Evolutionary conservation across 2,329 filamentous ascomycete genomes (phyloP).

Genomic region (Ilyonectria robusta): DNA sequence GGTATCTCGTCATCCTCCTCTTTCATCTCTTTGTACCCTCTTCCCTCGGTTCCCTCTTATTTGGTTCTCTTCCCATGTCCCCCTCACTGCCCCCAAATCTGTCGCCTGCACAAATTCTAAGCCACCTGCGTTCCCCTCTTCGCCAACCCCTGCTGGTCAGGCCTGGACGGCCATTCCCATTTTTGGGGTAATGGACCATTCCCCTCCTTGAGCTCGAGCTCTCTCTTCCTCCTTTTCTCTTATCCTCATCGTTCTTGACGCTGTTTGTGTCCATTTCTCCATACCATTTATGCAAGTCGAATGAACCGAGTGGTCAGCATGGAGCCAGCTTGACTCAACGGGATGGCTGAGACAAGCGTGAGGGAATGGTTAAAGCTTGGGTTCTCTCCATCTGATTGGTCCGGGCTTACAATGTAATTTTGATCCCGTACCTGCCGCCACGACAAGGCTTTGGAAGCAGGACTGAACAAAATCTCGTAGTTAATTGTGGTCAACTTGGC

Average conservation of each 20-base stretch:
- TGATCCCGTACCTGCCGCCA: neutral
- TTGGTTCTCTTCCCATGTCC: neutral
- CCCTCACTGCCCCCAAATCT: neutral
- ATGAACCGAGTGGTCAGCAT: neutral
- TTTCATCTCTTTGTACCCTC: constrained; percentile 7
- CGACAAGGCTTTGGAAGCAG: constrained; percentile 6
- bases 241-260: neutral
- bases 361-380: neutral
- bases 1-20: constrained; percentile 3
- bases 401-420: constrained; percentile 11
- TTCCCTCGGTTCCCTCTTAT: neutral
- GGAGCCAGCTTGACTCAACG: neutral
- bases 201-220: constrained; percentile 1
- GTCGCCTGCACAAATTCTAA: neutral
- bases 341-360: neutral
- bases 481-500: neutral
- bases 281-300: neutral
- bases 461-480: neutral
- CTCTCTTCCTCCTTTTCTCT: neutral
- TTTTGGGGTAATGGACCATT: constrained; percentile 15
- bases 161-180: neutral
- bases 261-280: neutral
- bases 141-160: constrained; percentile 11
- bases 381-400: constrained; percentile 12
- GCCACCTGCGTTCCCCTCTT: constrained; percentile 18